These are phyloP conservation scores for Pogostemon cablin DNA, from an alignment of 257 asterid species.

Conservation along the genomic window DNA sequence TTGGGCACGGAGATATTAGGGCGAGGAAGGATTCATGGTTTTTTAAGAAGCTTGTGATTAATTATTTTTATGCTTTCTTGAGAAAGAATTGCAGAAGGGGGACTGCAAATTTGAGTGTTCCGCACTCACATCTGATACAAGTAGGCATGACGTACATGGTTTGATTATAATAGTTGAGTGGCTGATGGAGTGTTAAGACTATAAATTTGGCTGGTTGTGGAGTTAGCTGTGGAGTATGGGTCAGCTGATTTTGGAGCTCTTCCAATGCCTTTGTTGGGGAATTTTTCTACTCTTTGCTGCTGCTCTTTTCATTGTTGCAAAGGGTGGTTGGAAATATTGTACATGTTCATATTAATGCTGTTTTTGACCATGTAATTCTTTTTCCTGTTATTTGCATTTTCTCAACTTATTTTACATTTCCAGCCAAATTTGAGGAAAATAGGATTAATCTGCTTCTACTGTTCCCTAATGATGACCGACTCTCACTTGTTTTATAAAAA, in stretches of 20 bases:
- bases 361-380: slow-evolving; percentile 27
- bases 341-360: slow-evolving; percentile 31
- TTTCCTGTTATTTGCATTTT: background rate
- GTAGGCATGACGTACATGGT: slow-evolving; percentile 98
- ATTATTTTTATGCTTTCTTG: slow-evolving; percentile 87
- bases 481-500: background rate
- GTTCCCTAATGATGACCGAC: no score
- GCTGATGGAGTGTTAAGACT: slow-evolving; percentile 12
- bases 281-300: slow-evolving; percentile 23
- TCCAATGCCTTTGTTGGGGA: slow-evolving; percentile 15
- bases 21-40: slow-evolving; percentile 97
- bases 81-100: slow-evolving; percentile 92
- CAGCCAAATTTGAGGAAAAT: background rate
- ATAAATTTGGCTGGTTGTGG: slow-evolving; percentile 13
- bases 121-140: slow-evolving; percentile 84
- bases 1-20: slow-evolving; percentile 87
- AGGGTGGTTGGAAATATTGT: slow-evolving; percentile 32
- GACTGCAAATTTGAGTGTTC: slow-evolving; percentile 82
- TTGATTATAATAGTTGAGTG: slow-evolving; percentile 32
- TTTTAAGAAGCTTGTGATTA: slow-evolving; percentile 83
- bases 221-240: background rate
- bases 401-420: background rate
- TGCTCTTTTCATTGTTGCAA: slow-evolving; percentile 25
- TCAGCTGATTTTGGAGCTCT: slow-evolving; percentile 34
- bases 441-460: slow-evolving; percentile 21